These are phyloP conservation scores for Xylaria sp. DNA, from an alignment of 495 filamentous ascomycete species.

Conservation along the genomic window DNA sequence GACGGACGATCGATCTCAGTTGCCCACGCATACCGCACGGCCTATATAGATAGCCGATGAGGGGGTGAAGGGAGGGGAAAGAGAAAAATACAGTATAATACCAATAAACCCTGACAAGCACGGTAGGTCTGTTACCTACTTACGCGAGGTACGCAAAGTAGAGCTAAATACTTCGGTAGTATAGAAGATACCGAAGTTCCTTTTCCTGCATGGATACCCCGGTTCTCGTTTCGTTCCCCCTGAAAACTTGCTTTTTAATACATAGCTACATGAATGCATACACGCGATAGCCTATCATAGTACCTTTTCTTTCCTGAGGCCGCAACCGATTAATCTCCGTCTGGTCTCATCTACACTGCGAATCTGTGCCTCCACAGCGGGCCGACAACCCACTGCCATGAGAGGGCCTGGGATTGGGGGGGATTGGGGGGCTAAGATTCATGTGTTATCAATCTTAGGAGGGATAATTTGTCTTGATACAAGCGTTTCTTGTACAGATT, in stretches of 20 bases:
- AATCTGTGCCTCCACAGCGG: conserved; percentile 23
- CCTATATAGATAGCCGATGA: conserved; percentile 20
- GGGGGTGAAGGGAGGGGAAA: neutral
- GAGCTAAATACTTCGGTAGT: conserved; percentile 11
- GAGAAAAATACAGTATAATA: neutral
- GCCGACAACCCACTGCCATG: conserved; percentile 23
- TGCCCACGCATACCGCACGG: conserved; percentile 22
- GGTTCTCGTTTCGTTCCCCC: neutral
- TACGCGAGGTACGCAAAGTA: neutral
- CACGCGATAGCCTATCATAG: neutral
- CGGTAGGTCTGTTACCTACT: neutral
- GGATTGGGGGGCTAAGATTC: conserved; percentile 3
- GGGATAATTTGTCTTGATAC: conserved; percentile 14
- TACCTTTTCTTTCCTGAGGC: conserved; percentile 8
- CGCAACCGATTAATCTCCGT: conserved; percentile 1
- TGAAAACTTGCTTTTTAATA: conserved; percentile 23
- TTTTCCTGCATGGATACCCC: neutral
- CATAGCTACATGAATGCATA: conserved; percentile 1
- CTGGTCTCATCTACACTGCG: neutral
- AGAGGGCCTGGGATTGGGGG: neutral
- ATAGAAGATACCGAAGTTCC: conserved; percentile 10
- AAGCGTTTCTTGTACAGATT: neutral
- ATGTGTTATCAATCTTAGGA: neutral
- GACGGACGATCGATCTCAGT: conserved; percentile 25
- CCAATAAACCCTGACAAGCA: neutral